Base-by-base conservation (phyloP, 805 yeast species). In the Yarrowia sp. region DNA sequence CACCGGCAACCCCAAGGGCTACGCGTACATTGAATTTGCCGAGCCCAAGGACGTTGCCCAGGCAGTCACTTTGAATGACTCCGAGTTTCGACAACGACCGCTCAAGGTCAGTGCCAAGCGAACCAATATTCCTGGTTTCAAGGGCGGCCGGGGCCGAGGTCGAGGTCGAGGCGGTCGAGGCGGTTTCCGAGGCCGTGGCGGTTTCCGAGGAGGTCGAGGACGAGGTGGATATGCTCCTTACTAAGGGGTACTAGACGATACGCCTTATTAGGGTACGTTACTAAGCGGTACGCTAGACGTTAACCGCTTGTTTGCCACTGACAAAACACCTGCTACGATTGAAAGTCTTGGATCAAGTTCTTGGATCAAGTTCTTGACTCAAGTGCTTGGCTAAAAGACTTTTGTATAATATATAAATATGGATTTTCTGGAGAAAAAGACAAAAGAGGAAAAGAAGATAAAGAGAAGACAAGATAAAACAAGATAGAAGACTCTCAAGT, bases 1-100 rank as follows among this genome's bases (percentile, higher is more conserved):
- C 70, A 85, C 95, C 0, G 96, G 96, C 7, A 87, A 83, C 67
- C 95, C 97, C 48, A 88, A 88, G 75, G 97, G 97, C 0, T 90
- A 82, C 76, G 96, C 96, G 1, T 91, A 90, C 74, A 81, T 91
- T 67, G 97, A 91, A 74, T 91, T 90, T 72, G 82, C 85, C n/a
- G 88, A 83, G 71, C 82, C 84, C 12, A 80, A 81, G n/a, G 79
- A 82, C 12, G 92, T 89, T 7, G 78, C 82, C 19, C 80, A 82
- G 67, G 96, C 96, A 1, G 79, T 90, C 44, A 78, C 80, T 16
- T 77, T 87, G 67, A 85, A 89, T 70, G 93, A 88, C 32, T 78
- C 87, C 1, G 76, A 79, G 26, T 86, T 91, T 72, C 80, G 84
- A 69, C 92, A 88, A 24, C 81, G 96, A 66, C 83, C 82, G 67